Evolutionary conservation across 768 basidiomycete species (phyloP).

Genomic region (Clavaria fumosa): DNA sequence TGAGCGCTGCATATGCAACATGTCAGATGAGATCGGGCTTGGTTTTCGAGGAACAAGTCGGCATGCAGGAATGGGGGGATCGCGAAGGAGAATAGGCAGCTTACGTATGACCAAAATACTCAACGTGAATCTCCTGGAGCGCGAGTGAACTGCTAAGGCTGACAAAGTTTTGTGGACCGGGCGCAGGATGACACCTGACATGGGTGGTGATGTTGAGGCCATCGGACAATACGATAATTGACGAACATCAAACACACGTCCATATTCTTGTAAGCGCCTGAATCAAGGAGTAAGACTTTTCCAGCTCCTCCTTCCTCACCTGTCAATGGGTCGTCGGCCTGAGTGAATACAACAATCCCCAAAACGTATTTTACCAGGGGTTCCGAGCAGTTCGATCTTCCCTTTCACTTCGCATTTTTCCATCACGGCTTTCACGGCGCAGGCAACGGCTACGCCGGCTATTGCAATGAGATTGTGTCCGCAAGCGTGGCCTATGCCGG

Average conservation of each 20-base stretch:
- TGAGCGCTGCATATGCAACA: conserved; percentile 38
- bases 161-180: conserved; percentile 55
- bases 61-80: background rate
- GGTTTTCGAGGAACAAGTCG: too few relatives aligned
- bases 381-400: conserved; percentile 58
- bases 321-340: too few relatives aligned
- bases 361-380: too few relatives aligned
- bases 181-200: conserved; percentile 66
- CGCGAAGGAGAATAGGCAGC: conserved; percentile 9
- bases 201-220: background rate
- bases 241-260: conserved; percentile 60
- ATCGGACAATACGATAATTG: background rate
- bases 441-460: conserved; percentile 53
- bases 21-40: too few relatives aligned
- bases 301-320: conserved; percentile 72
- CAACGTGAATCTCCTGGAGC: conserved; percentile 39
- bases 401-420: conserved; percentile 47
- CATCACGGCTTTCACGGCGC: conserved; percentile 50
- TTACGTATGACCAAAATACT: conserved; percentile 64
- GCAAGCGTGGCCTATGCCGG: conserved; percentile 54
- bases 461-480: conserved; percentile 79
- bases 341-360: too few relatives aligned
- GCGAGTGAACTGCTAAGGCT: conserved; percentile 54
- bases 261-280: conserved; percentile 64
- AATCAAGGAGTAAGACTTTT: conserved; percentile 52